Evolutionary conservation across 805 yeast species (phyloP).

Genomic region (Ogataea kodamae): DNA sequence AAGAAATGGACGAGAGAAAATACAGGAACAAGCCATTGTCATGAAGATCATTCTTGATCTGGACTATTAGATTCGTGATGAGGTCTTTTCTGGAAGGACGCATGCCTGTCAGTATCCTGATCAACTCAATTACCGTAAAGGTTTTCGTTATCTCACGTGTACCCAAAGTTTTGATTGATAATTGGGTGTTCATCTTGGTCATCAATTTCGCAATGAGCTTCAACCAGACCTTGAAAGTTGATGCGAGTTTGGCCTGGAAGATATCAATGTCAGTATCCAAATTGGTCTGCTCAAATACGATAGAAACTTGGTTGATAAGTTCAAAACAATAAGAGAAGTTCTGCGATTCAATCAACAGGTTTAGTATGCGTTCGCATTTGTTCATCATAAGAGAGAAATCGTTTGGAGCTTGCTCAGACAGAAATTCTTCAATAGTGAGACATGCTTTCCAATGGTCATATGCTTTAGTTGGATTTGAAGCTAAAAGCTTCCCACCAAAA

Average conservation of each 20-base stretch:
- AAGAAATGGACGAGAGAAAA: constrained; percentile 29
- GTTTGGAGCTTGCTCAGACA: constrained; percentile 14
- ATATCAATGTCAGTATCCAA: constrained; percentile 1
- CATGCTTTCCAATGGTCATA: constrained; percentile 26
- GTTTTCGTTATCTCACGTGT: constrained; percentile 20
- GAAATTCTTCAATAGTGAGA: constrained; percentile 32
- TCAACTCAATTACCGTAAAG: constrained; percentile 20
- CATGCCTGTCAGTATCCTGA: constrained; percentile 24
- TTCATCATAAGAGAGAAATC: constrained; percentile 20
- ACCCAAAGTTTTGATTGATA: constrained; percentile 12
- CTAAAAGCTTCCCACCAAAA: constrained; percentile 31
- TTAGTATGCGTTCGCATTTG: constrained; percentile 37
- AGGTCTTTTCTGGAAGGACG: constrained; percentile 22
- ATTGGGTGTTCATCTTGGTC: constrained; percentile 12
- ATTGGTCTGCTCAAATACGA: constrained; percentile 14
- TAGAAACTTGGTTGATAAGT: constrained; percentile 21
- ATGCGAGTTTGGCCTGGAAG: constrained; percentile 6
- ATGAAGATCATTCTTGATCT: constrained; percentile 19
- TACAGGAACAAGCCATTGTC: constrained; percentile 32
- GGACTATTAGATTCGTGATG: constrained; percentile 25
- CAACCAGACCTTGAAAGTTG: constrained; percentile 14
- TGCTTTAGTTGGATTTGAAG: constrained; percentile 11
- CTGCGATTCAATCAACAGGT: constrained; percentile 24
- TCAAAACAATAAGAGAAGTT: constrained; percentile 16
- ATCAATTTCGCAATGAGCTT: constrained; percentile 24